Percentiles rank a stretch among this genome's conserved stretches.
These are phyloP conservation scores for Tagetes erecta DNA, from an alignment of 129 eudicot genomes.

Conservation along the genomic window DNA sequence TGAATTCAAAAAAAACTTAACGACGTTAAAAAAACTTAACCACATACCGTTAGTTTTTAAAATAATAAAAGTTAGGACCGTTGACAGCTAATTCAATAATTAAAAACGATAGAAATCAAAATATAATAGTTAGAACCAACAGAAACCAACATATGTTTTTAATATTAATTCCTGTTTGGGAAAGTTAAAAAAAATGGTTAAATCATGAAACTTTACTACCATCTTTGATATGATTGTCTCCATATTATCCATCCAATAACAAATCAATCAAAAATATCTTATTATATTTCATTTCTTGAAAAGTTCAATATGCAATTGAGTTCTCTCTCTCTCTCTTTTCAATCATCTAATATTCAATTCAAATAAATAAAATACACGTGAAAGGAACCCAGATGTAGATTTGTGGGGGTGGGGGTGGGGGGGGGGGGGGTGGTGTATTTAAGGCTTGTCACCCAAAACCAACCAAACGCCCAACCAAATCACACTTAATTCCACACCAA, in stretches of 20 bases:
- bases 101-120: background rate
- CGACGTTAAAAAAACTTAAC: too few species aligned
- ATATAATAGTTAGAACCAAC: too few species aligned
- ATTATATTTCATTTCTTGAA: background rate
- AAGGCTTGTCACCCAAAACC: conserved; percentile 36
- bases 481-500: conserved; percentile 33
- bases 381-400: background rate
- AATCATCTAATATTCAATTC: background rate
- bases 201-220: background rate
- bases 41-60: too few species aligned
- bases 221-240: background rate
- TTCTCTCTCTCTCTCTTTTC: background rate
- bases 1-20: too few species aligned
- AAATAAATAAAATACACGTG: conserved; percentile 22
- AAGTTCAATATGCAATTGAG: background rate
- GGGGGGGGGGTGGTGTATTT: conserved; percentile 18
- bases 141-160: too few species aligned
- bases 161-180: background rate
- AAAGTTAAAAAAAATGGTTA: background rate
- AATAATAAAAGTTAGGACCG: too few species aligned
- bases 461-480: conserved; percentile 42
- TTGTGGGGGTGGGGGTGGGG: background rate
- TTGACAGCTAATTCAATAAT: too few species aligned
- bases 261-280: background rate
- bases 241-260: background rate